Conservation (phyloP, 129 eudicot genomes). For the Centrapalus pauciflorus region DNA sequence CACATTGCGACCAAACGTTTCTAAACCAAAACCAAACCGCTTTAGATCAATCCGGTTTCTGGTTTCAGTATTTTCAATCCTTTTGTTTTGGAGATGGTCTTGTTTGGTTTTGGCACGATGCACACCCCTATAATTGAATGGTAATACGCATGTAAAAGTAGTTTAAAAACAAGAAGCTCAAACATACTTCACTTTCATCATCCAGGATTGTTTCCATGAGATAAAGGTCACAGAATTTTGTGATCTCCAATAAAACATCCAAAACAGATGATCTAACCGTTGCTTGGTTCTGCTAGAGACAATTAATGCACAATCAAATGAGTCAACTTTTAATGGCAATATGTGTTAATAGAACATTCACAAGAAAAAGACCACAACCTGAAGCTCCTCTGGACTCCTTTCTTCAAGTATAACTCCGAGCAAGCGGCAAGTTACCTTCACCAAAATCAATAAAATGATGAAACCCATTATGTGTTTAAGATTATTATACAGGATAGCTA, state of each 20-base stretch:
- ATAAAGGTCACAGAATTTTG: conserved; percentile 87
- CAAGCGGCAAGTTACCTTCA: conserved; percentile 84
- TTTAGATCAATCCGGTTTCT: too few species aligned
- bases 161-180: neutral
- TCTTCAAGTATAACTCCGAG: conserved; percentile 88
- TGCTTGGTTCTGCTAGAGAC: conserved; percentile 57
- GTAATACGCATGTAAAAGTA: neutral
- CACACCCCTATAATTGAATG: too few species aligned
- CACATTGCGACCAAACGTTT: too few species aligned
- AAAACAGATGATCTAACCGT: conserved; percentile 86
- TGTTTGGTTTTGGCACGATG: too few species aligned
- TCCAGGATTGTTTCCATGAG: conserved; percentile 92
- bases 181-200: conserved; percentile 83
- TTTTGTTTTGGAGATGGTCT: too few species aligned
- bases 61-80: too few species aligned
- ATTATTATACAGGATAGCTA: neutral
- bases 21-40: too few species aligned
- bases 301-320: conserved; percentile 13
- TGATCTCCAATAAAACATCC: conserved; percentile 77
- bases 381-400: conserved; percentile 81
- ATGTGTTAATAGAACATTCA: neutral
- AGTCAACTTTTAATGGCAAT: conserved; percentile 4
- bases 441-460: neutral
- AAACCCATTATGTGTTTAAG: conserved; percentile 5
- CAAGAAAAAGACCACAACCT: conserved; percentile 36